Conservation (phyloP, 1,284 basidiomycete genomes). For the Ustilago trichophora region DNA sequence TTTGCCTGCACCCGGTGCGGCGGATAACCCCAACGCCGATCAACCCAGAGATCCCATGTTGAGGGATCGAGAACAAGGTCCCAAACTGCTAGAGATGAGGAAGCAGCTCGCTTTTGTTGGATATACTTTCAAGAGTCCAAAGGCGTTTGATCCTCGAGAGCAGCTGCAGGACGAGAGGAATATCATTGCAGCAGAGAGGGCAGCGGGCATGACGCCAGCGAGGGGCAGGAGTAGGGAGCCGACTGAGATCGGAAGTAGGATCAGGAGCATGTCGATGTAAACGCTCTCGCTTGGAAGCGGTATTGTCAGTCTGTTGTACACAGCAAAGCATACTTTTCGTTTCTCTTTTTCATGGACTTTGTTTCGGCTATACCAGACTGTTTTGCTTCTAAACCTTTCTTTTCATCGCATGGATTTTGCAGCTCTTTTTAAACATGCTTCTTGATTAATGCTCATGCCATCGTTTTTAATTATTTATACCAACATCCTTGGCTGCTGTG, state of each 20-base stretch:
- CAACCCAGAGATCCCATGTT: slow-evolving; percentile 87
- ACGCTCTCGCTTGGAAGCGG: too few species aligned
- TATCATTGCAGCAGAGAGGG: slow-evolving; percentile 40
- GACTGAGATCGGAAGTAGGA: slow-evolving; percentile 45
- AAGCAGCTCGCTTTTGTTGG: slow-evolving; percentile 85
- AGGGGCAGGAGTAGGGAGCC: slow-evolving; percentile 29
- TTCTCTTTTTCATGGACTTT: too few species aligned
- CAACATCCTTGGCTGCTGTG: too few species aligned
- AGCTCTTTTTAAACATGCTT: too few species aligned
- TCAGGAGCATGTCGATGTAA: slow-evolving; percentile 62
- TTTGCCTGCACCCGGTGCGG: slow-evolving; percentile 85
- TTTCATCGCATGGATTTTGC: too few species aligned
- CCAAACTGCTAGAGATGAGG: slow-evolving; percentile 84
- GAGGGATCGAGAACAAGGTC: slow-evolving; percentile 82
- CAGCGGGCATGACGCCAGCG: slow-evolving; percentile 21
- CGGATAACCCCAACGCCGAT: slow-evolving; percentile 72
- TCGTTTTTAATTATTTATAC: neutral
- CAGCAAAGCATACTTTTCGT: too few species aligned
- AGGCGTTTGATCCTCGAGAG: slow-evolving; percentile 50
- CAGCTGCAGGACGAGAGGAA: slow-evolving; percentile 45
- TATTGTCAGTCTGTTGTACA: too few species aligned
- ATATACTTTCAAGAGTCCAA: slow-evolving; percentile 62
- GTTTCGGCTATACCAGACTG: too few species aligned
- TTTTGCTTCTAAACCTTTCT: too few species aligned
- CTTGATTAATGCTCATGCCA: neutral